Percentiles rank a stretch among this genome's conserved stretches.
Evolutionary conservation across 768 basidiomycete species (phyloP).

Genomic region (Gloeostereum incarnatum): DNA sequence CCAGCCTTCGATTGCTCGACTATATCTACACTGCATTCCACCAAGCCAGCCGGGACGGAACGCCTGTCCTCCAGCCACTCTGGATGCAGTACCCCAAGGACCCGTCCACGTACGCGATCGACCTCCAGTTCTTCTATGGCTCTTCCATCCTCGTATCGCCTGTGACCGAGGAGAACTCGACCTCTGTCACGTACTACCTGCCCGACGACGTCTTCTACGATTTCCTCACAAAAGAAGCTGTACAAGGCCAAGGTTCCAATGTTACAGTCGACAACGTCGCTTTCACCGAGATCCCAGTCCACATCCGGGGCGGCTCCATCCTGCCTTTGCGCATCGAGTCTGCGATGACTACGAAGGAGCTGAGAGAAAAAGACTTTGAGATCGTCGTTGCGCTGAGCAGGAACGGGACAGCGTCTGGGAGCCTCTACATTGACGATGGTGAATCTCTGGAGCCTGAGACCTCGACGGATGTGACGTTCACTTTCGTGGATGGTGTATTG

Average conservation of each 20-base stretch:
- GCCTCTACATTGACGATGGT: constrained; percentile 59
- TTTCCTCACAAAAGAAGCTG: constrained; percentile 37
- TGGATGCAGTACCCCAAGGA: constrained; percentile 66
- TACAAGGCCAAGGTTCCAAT: constrained; percentile 36
- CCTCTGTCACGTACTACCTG: constrained; percentile 51
- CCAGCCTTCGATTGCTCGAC: constrained; percentile 58
- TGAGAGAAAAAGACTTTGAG: constrained; percentile 50
- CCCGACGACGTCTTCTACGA: constrained; percentile 62
- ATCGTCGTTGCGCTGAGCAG: constrained; percentile 49
- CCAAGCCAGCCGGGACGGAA: constrained; percentile 44
- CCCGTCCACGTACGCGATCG: constrained; percentile 44
- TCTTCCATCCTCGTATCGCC: constrained; percentile 61
- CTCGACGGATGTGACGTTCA: constrained; percentile 24
- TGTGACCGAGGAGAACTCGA: constrained; percentile 51
- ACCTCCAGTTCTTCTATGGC: constrained; percentile 64
- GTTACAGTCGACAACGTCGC: constrained; percentile 37
- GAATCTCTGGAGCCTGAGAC: constrained; percentile 30
- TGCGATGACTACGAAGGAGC: constrained; percentile 51
- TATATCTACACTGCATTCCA: constrained; percentile 70
- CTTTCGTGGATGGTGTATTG: constrained; percentile 19
- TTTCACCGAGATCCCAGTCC: constrained; percentile 51
- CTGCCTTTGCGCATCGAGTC: constrained; percentile 45
- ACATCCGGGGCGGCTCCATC: constrained; percentile 51
- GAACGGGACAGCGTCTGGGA: constrained; percentile 42
- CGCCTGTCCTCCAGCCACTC: constrained; percentile 53